Base-by-base conservation (phyloP, 2,329 filamentous ascomycete species). In the Exophiala calicioides region DNA sequence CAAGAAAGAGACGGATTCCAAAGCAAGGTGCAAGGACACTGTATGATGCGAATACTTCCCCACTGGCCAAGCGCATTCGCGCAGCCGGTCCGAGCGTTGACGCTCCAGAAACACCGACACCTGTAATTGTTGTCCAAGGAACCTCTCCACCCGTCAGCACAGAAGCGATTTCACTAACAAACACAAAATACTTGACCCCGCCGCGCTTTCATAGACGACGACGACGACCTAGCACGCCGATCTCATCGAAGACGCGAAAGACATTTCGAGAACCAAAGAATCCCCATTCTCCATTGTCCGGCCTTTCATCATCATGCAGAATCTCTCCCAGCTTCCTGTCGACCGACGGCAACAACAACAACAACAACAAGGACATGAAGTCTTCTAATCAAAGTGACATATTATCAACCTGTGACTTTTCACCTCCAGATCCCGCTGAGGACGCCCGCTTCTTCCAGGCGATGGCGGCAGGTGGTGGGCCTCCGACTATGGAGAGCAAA, bases 111-210 rank as follows among this genome's bases (percentile, higher is more conserved):
- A 47, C 47, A 21, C 36, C 37, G n/a, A 47, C 43, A 34, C 33
- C 47, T 32, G 35, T 23, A 34, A 50, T 50, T 40, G 47, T 54
- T 41, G 47, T 50, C 31, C 51, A 50, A 44, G 39, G 40, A 24
- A 41, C 42, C 31, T 10, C 39, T 27, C 13, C 33, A 5, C n/a
- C 44, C 33, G 44, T 23, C 23, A 45, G 12, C 16, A 30, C 29
- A n/a, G n/a, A 54, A 38, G 20, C 35, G 18, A 33, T 23, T 23
- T 35, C 42, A 23, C 15, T 44, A 24, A 23, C 35, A 30, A 36
- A 54, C 35, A 33, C 18, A 5, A 43, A 26, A 13, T 44, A 50
- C 15, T 38, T 54, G 29, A 41, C 51, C 27, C 51, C 51, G 15
- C 42, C 47, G 16, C 47, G 51, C 26, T 32, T 54, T 21, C 47